A percentile compares a stretch with the other conserved stretches of the same genome.
Evolutionary conservation across 2,329 filamentous ascomycete species (phyloP).

Genomic region (Pseudopithomyces chartarum): DNA sequence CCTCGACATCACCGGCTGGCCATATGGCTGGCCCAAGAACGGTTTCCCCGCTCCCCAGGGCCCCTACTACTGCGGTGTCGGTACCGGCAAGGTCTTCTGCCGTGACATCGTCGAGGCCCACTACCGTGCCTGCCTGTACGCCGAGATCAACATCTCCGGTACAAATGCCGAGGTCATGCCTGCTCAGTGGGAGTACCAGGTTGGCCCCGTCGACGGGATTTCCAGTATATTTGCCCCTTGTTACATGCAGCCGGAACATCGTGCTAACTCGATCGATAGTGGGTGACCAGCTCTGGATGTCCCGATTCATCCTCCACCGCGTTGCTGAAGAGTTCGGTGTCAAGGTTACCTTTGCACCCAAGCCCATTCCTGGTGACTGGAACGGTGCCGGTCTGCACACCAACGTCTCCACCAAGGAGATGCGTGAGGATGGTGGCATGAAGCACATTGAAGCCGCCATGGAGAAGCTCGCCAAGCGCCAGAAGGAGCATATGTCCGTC

Average conservation of each 20-base stretch:
- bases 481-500: conserved; percentile 73
- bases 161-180: conserved; percentile 99
- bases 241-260: conserved; percentile 3
- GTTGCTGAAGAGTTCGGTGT: conserved; percentile 96
- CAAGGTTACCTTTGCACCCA: conserved; percentile 93
- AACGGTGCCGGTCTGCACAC: conserved; percentile 93
- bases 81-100: conserved; percentile 95
- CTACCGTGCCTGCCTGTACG: conserved; percentile 88
- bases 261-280: conserved; percentile 56
- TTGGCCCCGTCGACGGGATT: conserved; percentile 88
- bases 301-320: conserved; percentile 85
- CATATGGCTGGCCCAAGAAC: conserved; percentile 88
- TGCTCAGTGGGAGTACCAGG: conserved; percentile 97
- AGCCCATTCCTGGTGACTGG: conserved; percentile 95
- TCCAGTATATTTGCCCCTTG: conserved; percentile 63
- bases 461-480: conserved; percentile 57
- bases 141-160: conserved; percentile 91
- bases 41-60: conserved; percentile 92
- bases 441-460: conserved; percentile 86
- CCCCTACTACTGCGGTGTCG: conserved; percentile 98
- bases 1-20: conserved; percentile 82
- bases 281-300: conserved; percentile 96
- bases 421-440: conserved; percentile 91
- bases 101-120: conserved; percentile 96
- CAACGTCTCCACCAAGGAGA: conserved; percentile 91